Evolutionary conservation across 306 rosid genomes (phyloP).

Genomic region (Morella rubra): DNA sequence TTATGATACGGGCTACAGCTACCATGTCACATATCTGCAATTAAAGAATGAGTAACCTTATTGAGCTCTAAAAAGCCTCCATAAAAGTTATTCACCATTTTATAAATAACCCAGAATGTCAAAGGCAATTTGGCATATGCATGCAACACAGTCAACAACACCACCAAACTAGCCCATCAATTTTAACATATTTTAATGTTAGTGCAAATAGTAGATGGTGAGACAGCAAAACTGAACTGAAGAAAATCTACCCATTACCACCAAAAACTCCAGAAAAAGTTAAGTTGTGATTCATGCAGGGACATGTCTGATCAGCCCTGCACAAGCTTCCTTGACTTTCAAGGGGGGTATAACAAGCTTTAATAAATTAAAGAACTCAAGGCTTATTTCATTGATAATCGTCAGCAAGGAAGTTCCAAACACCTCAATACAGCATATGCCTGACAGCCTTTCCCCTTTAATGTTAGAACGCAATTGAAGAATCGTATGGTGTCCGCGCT

Average conservation of each 20-base stretch:
- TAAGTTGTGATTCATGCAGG: no score
- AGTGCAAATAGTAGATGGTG: background rate
- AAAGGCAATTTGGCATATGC: background rate
- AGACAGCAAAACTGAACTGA: no score
- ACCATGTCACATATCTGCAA: slow-evolving; percentile 98
- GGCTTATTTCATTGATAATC: no score
- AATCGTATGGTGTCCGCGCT: background rate
- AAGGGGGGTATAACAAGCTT: no score
- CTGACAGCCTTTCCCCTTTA: background rate
- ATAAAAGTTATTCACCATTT: background rate
- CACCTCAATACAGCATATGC: background rate
- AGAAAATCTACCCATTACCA: no score
- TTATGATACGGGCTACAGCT: slow-evolving; percentile 85
- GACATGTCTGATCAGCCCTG: no score
- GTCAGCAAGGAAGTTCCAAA: no score
- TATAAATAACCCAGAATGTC: background rate
- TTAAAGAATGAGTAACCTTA: slow-evolving; percentile 19
- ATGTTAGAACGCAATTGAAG: background rate
- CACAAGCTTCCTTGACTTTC: no score
- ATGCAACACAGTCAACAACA: background rate
- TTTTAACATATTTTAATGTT: background rate
- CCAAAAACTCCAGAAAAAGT: no score
- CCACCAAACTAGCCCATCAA: slow-evolving; percentile 13
- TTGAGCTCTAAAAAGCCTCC: slow-evolving; percentile 22
- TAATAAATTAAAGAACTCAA: no score